Base-by-base conservation (phyloP, 257 asterid species). In the Apocynum venetum region DNA sequence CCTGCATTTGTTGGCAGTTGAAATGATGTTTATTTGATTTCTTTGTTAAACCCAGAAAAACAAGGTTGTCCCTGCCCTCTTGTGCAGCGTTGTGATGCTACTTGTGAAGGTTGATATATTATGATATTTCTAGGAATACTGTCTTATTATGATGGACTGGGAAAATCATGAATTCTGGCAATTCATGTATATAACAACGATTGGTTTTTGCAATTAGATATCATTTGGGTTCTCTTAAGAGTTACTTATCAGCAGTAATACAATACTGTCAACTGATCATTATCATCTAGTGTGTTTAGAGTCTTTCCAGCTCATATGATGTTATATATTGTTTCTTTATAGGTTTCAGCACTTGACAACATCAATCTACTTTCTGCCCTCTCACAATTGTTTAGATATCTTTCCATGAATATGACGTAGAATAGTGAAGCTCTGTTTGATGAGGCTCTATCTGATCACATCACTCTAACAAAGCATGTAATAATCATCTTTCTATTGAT, bases 11-110 rank as follows among this genome's bases (percentile, higher is more conserved):
- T 35, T n/a, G 41, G 25, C 20, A 25, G 72, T 20, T 41, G 64
- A 56, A 68, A 41, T 78, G 81, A 70, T 70, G 72, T 60, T 25
- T 57, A 19, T n/a, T 57, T 4, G 52, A 56, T 46, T 71, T 61
- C 55, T 8, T 31, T 48, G 1, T 61, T 72, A 78, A 59, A 47
- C 46, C 56, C 76, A 15, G 65, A 44, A 55, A 65, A 46, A 55
- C 65, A 31, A 41, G 44, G 68, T 77, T 76, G 71, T 71, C 20
- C 20, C 40, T 71, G 81, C 40, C 51, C 61, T 78, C 53, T 70
- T 71, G 15, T 46, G 55, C 52, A 48, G 53, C 40, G 38, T 70
- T 43, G 1, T 35, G 44, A 70, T 70, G 46, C 9, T 78, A 57
- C 35, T 53, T 51, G 25, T 59, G 60, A 76, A 25, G 75, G n/a